phyloP scores from a whole-genome alignment of 495 filamentous ascomycete genomes.

The Xylaria palmicola region DNA sequence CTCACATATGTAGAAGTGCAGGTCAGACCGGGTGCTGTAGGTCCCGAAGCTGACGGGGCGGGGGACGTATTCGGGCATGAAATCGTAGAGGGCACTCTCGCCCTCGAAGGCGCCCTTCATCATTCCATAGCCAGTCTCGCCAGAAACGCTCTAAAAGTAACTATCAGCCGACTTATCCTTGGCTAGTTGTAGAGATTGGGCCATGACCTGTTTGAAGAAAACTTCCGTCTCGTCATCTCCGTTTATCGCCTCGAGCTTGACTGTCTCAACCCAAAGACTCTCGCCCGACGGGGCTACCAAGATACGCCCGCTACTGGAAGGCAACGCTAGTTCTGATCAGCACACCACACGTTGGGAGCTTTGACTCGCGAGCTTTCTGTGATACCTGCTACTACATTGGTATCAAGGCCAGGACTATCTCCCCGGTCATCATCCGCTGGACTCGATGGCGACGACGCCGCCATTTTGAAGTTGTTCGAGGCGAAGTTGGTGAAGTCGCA shows the following conservation, averaged over 20 bases:
- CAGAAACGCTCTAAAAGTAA: slow-evolving; percentile 11
- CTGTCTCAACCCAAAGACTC: background rate
- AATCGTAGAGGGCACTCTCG: slow-evolving; percentile 21
- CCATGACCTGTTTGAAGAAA: background rate
- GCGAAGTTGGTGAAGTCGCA: background rate
- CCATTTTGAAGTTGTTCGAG: background rate
- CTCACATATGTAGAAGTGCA: slow-evolving; percentile 25
- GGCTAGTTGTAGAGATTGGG: too few relatives aligned
- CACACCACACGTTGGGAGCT: background rate
- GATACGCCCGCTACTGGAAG: background rate
- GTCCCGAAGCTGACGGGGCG: slow-evolving; percentile 21
- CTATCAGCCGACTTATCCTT: background rate
- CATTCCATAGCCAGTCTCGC: slow-evolving; percentile 39
- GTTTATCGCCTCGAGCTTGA: background rate
- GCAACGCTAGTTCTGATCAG: background rate
- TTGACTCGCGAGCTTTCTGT: background rate
- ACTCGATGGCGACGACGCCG: background rate
- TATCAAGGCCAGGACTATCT: background rate
- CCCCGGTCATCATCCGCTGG: background rate
- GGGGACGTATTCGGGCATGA: slow-evolving; percentile 25
- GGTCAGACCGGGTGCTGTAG: slow-evolving; percentile 19
- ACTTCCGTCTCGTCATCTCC: background rate
- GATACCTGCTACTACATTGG: background rate
- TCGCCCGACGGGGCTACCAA: background rate
- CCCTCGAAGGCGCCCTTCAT: slow-evolving; percentile 44